phyloP scores from a whole-genome alignment of 805 yeast species.

The Wickerhamiella azymoides region DNA sequence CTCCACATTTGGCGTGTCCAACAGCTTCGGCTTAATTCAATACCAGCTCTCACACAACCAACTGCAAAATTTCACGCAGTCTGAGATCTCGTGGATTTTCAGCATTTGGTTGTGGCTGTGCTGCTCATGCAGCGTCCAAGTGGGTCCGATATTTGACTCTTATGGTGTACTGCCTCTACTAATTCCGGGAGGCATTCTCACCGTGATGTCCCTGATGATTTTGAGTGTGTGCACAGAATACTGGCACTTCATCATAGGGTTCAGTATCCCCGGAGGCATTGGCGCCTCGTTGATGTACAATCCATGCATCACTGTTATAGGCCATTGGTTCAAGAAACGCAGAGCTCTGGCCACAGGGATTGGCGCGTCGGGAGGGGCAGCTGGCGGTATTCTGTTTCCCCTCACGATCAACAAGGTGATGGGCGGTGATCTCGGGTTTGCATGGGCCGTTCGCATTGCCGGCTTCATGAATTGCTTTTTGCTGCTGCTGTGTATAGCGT shows the following conservation, averaged over 20 bases:
- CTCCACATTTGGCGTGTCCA: constrained; percentile 50
- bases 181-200: constrained; percentile 32
- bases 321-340: constrained; percentile 47
- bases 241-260: constrained; percentile 47
- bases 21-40: constrained; percentile 53
- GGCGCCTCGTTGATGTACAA: constrained; percentile 31
- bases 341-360: constrained; percentile 50
- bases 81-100: constrained; percentile 58
- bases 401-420: constrained; percentile 35
- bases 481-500: constrained; percentile 23
- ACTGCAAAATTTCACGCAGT: constrained; percentile 31
- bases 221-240: constrained; percentile 36
- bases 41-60: constrained; percentile 45
- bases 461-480: constrained; percentile 23
- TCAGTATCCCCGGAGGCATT: constrained; percentile 40
- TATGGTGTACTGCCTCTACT: constrained; percentile 38
- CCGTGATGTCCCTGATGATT: constrained; percentile 38
- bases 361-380: constrained; percentile 51
- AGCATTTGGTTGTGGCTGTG: constrained; percentile 27
- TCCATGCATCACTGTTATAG: constrained; percentile 40
- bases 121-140: constrained; percentile 34
- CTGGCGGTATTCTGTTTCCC: constrained; percentile 54
- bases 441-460: constrained; percentile 45
- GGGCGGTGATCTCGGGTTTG: constrained; percentile 34
- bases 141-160: constrained; percentile 43